Evolutionary conservation across 805 yeast genomes (phyloP).

Genomic region (Metschnikowia cerradonensis): DNA sequence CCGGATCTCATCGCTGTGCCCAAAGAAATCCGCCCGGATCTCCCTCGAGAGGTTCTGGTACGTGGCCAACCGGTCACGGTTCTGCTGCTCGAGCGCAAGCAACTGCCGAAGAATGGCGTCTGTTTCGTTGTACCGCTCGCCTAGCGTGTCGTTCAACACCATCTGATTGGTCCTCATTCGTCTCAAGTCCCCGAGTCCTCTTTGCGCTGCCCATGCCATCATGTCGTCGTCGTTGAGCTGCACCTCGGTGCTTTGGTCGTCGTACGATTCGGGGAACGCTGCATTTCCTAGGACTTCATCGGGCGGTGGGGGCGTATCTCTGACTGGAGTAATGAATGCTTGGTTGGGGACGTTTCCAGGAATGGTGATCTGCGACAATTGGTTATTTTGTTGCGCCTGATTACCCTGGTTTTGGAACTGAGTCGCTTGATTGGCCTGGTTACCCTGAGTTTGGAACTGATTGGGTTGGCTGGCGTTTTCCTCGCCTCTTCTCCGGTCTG

Average conservation of each 20-base stretch:
- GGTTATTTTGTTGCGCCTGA: no score
- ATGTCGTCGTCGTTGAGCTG: slow-evolving; percentile 14
- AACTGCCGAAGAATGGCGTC: slow-evolving; percentile 17
- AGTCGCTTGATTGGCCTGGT: background rate
- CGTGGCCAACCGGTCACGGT: slow-evolving; percentile 12
- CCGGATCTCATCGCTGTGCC: slow-evolving; percentile 7
- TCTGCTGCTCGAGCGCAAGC: slow-evolving; percentile 14
- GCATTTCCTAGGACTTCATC: slow-evolving; percentile 13
- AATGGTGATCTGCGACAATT: no score
- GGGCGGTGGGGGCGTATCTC: slow-evolving; percentile 9
- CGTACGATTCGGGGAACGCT: slow-evolving; percentile 5
- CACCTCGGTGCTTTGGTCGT: background rate
- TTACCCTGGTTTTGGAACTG: no score
- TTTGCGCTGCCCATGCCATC: slow-evolving; percentile 22
- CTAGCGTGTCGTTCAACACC: slow-evolving; percentile 2
- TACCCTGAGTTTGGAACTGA: background rate
- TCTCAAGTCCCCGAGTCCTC: slow-evolving; percentile 27
- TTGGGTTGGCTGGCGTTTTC: background rate
- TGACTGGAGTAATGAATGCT: slow-evolving; percentile 1
- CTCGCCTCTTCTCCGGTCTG: slow-evolving; percentile 5
- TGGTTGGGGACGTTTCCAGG: background rate
- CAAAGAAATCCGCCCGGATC: slow-evolving; percentile 6
- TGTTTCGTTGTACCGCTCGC: slow-evolving; percentile 11
- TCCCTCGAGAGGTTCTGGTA: slow-evolving; percentile 12
- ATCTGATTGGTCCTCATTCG: slow-evolving; percentile 7